Evolutionary conservation across 2,329 filamentous ascomycete genomes (phyloP).

Genomic region (Fusarium incarnatum): DNA sequence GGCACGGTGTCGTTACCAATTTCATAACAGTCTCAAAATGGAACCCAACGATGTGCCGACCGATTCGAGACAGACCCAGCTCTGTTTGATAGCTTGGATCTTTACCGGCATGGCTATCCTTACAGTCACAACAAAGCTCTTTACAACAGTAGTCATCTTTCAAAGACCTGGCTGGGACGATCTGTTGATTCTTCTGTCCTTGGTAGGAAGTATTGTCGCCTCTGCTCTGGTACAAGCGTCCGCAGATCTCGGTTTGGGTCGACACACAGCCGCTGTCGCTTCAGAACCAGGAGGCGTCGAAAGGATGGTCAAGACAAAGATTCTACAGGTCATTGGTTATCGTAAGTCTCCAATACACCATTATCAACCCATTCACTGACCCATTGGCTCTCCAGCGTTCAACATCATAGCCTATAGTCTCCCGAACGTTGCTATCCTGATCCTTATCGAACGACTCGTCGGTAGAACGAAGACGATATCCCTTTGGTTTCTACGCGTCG

Average conservation of each 20-base stretch:
- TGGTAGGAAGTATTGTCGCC: conserved; percentile 13
- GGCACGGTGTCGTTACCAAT: not conserved
- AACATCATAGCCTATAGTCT: conserved; percentile 22
- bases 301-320: not conserved
- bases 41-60: not conserved
- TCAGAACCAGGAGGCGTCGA: conserved; percentile 8
- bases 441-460: conserved; percentile 23
- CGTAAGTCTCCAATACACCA: not conserved
- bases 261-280: conserved; percentile 8
- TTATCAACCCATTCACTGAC: not conserved
- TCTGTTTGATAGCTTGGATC: conserved; percentile 4
- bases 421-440: conserved; percentile 26
- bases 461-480: conserved; percentile 7
- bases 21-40: not conserved
- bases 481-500: not conserved
- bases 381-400: not conserved
- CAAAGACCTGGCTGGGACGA: conserved; percentile 20
- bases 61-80: conserved; percentile 7
- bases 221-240: conserved; percentile 7
- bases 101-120: conserved; percentile 19
- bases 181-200: conserved; percentile 8
- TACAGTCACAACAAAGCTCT: conserved; percentile 1
- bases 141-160: conserved; percentile 9
- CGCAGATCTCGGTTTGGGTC: conserved; percentile 5
- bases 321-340: conserved; percentile 6